Conservation (phyloP, 2,329 filamentous ascomycete species). For the Arachnomyces sp. region DNA sequence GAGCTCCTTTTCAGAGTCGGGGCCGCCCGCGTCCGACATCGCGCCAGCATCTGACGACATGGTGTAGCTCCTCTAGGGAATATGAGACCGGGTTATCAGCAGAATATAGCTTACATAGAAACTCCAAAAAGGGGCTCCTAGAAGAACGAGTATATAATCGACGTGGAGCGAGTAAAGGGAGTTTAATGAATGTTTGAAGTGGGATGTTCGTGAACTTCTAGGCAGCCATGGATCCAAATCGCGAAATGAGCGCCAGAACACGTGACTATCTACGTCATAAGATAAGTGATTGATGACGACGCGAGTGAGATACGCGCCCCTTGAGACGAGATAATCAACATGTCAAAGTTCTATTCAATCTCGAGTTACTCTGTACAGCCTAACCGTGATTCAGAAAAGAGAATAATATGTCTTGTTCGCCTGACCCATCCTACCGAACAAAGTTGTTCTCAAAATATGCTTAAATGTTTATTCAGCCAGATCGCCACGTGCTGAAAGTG, state of each 20-base stretch:
- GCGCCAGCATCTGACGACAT: neutral
- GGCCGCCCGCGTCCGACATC: constrained; percentile 4
- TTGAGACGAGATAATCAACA: no score
- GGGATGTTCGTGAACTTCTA: neutral
- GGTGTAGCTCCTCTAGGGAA: neutral
- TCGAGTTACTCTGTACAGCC: no score
- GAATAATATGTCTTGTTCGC: no score
- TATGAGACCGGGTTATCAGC: neutral
- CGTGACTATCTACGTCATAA: constrained; percentile 2
- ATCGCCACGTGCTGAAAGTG: no score
- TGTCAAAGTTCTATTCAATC: no score
- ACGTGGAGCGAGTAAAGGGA: neutral
- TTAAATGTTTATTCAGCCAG: no score
- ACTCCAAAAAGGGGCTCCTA: neutral
- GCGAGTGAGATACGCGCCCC: no score
- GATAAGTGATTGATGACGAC: no score
- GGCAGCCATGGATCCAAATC: constrained; percentile 11
- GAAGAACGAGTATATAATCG: neutral
- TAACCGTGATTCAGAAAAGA: no score
- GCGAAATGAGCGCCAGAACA: constrained; percentile 7
- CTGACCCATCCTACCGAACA: no score
- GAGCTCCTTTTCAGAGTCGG: constrained; percentile 37
- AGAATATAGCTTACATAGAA: neutral
- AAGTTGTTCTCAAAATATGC: no score
- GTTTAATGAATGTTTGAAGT: neutral